Base-by-base conservation (phyloP, 2,329 filamentous ascomycete genomes). In the Apiospora malaysiana region DNA sequence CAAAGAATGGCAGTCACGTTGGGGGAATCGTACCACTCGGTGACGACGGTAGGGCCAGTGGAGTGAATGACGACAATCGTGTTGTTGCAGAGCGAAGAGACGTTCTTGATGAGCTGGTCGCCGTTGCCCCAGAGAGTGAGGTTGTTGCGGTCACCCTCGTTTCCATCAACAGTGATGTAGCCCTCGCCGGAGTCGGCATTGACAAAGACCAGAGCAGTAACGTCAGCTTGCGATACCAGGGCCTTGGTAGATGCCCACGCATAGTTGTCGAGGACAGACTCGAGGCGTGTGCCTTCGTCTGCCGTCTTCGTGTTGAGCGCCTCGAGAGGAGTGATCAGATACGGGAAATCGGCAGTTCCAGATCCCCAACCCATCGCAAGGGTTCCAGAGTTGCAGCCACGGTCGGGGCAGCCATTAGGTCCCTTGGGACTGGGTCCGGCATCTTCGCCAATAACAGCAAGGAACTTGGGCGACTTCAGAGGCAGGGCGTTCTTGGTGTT, bases 21-120 rank as follows among this genome's bases (percentile, higher is more conserved):
- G 46, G 90, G 88, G 81, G 90, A 91, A 69, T 93, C 83, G 76
- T 93, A 91, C 87, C 91, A 95, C 12, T 93, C 89, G 16, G 90
- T 89, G 32, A 98, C 82, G 0, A 97, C 83, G 5, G 97, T 93
- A 0, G 95, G 90, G 0, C 94, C 94, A 4, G 91, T 89, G 1
- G 93, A 94, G 84, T 98, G 95, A 71, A 98, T 92, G 71, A 98
- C 90, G 21, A 98, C 93, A 72, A 98, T 92, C 16, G 94, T 97
- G 86, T 98, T 97, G 83, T 92, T 90, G 85, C 92, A 95, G 73
- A 90, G 79, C 9, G 90, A 86, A 0, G 94, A 91, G 14, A 97
- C 93, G 66, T 92, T 94, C 81, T 92, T 88, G 82, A 98, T 93
- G 70, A 98, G 83, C 0, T 88, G 86, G 69, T 98, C 94, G 51